Evolutionary conservation across 495 filamentous ascomycete species (phyloP).

Genomic region (Aspergillus egyptiacus): DNA sequence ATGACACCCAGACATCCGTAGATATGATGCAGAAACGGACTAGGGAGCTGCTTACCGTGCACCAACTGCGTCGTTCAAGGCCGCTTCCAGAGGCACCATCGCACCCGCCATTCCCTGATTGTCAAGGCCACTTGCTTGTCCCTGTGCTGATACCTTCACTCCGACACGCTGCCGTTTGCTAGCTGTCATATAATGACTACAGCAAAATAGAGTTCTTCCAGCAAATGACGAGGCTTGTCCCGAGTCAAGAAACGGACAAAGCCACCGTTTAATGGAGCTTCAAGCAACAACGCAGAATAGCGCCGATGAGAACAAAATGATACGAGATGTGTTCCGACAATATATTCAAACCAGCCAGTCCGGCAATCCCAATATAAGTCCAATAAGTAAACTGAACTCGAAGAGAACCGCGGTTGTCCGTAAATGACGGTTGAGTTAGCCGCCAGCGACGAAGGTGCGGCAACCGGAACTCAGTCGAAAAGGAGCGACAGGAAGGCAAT

Average conservation of each 20-base stretch:
- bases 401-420: constrained; percentile 8
- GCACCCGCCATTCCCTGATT: constrained; percentile 33
- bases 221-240: not conserved
- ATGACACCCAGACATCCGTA: not conserved
- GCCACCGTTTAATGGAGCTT: not conserved
- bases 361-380: not conserved
- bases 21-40: not conserved
- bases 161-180: constrained; percentile 43
- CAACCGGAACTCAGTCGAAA: constrained; percentile 16
- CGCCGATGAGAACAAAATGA: not conserved
- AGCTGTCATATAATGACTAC: constrained; percentile 34
- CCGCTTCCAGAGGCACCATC: constrained; percentile 42
- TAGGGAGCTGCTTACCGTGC: constrained; percentile 38
- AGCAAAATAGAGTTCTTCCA: constrained; percentile 1
- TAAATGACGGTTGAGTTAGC: constrained; percentile 9
- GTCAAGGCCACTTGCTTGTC: constrained; percentile 21
- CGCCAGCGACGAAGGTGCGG: constrained; percentile 15
- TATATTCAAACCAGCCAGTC: not conserved
- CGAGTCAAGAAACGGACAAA: not conserved
- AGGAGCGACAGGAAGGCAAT: constrained; percentile 19
- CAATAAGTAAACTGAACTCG: not conserved
- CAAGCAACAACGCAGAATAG: constrained; percentile 2
- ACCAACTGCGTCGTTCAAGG: constrained; percentile 47
- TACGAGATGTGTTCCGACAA: not conserved
- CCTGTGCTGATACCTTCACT: constrained; percentile 33